Evolutionary conservation across 805 yeast genomes (phyloP).

Genomic region (Suhomyces prunicola): DNA sequence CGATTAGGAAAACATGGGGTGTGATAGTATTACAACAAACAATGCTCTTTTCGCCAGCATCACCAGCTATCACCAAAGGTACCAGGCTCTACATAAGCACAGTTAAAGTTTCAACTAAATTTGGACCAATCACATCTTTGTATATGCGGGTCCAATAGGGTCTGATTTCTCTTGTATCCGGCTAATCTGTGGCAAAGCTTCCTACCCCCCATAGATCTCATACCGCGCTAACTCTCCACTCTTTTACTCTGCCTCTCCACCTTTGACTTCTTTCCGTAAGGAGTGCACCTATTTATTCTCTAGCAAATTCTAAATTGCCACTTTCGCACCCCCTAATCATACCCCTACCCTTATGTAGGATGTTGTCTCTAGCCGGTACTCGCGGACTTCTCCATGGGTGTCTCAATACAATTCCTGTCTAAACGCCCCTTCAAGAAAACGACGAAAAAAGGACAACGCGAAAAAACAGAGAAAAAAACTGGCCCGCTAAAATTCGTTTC

Average conservation of each 20-base stretch:
- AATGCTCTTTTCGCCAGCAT: not conserved
- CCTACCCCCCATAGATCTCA: too few relatives aligned
- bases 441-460: constrained; percentile 2
- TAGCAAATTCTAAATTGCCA: not conserved
- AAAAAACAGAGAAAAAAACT: constrained; percentile 1
- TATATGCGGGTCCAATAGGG: too few relatives aligned
- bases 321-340: not conserved
- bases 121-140: too few relatives aligned
- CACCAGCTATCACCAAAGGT: not conserved
- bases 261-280: not conserved
- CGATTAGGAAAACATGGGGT: constrained; percentile 1
- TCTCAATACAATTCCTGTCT: not conserved
- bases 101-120: not conserved
- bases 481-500: not conserved
- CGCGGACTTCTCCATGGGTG: not conserved
- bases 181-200: too few relatives aligned
- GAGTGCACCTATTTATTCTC: not conserved
- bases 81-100: not conserved
- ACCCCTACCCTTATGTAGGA: not conserved
- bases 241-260: not conserved
- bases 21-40: not conserved
- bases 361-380: not conserved
- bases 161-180: too few relatives aligned
- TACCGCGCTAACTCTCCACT: too few relatives aligned
- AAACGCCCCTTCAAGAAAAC: constrained; percentile 3